Conservation (phyloP, 306 rosid genomes). For the Astragalus glycyphyllos region DNA sequence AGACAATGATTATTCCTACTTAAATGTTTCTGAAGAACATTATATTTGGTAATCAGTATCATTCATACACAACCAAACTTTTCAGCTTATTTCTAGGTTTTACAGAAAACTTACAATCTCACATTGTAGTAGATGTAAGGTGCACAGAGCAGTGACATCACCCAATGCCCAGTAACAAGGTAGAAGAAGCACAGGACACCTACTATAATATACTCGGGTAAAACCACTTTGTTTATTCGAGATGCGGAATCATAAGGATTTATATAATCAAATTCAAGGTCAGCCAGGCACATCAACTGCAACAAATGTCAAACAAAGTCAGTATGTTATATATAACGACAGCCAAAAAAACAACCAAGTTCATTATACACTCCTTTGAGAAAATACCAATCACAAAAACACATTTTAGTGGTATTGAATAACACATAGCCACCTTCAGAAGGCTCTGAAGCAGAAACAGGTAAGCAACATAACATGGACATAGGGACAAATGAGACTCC, state of each 20-base stretch:
- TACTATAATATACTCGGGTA: conserved; percentile 77
- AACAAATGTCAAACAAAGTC: conserved; percentile 39
- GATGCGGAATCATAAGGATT: conserved; percentile 92
- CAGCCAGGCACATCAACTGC: conserved; percentile 98
- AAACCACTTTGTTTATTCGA: conserved; percentile 76
- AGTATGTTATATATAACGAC: conserved; percentile 21
- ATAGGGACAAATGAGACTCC: neutral
- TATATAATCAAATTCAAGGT: conserved; percentile 93
- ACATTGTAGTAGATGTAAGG: conserved; percentile 88
- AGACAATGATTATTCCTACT: neutral
- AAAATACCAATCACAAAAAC: conserved; percentile 32
- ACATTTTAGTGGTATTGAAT: conserved; percentile 3
- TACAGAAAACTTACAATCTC: conserved; percentile 70
- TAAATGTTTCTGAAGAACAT: conserved; percentile 5
- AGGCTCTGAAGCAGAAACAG: conserved; percentile 35
- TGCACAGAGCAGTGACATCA: conserved; percentile 71
- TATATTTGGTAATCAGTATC: conserved; percentile 1
- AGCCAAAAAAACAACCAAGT: conserved; percentile 29
- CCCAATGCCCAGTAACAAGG: conserved; percentile 90
- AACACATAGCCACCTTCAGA: conserved; percentile 27
- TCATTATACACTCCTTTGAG: conserved; percentile 3
- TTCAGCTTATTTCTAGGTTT: neutral
- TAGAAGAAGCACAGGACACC: conserved; percentile 70
- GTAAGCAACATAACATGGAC: conserved; percentile 18
- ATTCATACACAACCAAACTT: conserved; percentile 21